These are phyloP conservation scores for Zasmidium angulare DNA, from an alignment of 2,329 filamentous ascomycete genomes.

Conservation along the genomic window DNA sequence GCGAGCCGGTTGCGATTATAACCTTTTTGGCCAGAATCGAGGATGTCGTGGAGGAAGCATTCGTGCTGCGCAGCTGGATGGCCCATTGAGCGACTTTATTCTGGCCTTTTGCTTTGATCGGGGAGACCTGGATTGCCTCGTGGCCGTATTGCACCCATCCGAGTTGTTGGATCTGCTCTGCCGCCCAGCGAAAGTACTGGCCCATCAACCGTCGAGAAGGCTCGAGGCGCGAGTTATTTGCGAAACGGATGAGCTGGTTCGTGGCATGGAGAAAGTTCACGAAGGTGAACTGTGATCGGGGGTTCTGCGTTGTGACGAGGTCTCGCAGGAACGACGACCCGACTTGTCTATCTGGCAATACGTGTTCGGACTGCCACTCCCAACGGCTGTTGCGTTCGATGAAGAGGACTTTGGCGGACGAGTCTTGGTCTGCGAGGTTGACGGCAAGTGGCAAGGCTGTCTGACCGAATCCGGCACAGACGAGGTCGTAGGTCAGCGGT, in stretches of 20 bases:
- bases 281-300: constrained; percentile 31
- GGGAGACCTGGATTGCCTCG: constrained; percentile 21
- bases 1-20: constrained; percentile 24
- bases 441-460: constrained; percentile 26
- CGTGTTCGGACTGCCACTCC: constrained; percentile 19
- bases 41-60: constrained; percentile 12
- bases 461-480: constrained; percentile 28
- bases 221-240: constrained; percentile 29
- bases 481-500: constrained; percentile 22
- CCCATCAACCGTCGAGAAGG: constrained; percentile 26
- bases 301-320: constrained; percentile 30
- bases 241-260: constrained; percentile 28
- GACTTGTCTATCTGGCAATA: constrained; percentile 22
- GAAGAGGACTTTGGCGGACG: constrained; percentile 21
- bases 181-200: constrained; percentile 31
- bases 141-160: constrained; percentile 29
- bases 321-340: constrained; percentile 29
- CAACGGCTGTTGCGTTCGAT: constrained; percentile 23
- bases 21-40: constrained; percentile 22
- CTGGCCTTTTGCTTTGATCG: constrained; percentile 10
- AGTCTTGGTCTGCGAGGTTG: constrained; percentile 21
- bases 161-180: constrained; percentile 20
- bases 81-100: constrained; percentile 21
- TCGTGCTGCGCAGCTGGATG: constrained; percentile 16
- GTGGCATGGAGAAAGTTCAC: constrained; percentile 32